A percentile compares a stretch with the other conserved stretches of the same genome.
Evolutionary conservation across 1,139 yeast species (phyloP).

Genomic region (Yamadazyma atmosphaerica): DNA sequence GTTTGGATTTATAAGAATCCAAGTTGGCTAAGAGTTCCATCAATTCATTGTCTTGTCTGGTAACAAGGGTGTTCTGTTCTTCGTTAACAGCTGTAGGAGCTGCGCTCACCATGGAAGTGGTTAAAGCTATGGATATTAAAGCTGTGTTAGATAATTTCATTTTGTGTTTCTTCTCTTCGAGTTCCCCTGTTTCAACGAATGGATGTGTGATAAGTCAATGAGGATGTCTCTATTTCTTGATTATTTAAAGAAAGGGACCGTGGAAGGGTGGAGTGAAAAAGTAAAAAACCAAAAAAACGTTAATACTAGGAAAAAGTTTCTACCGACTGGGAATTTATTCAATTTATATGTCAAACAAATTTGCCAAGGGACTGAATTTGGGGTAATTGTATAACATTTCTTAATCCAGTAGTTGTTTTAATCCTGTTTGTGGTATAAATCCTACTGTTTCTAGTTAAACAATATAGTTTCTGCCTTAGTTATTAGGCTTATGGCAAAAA

Average conservation of each 20-base stretch:
- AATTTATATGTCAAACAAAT: not conserved
- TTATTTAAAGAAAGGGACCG: not conserved
- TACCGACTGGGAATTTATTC: not conserved
- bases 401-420: constrained; percentile 2
- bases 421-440: constrained; percentile 2
- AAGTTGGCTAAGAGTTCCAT: constrained; percentile 22
- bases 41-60: constrained; percentile 20
- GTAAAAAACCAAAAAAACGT: not conserved
- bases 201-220: constrained; percentile 3
- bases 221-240: not conserved
- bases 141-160: constrained; percentile 33
- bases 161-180: constrained; percentile 1
- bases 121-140: constrained; percentile 29
- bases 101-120: constrained; percentile 25
- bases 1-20: constrained; percentile 24
- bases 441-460: not conserved
- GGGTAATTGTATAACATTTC: constrained; percentile 4
- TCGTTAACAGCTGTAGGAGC: constrained; percentile 24
- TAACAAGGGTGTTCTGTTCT: constrained; percentile 6
- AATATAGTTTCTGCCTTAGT: not conserved
- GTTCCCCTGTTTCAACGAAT: constrained; percentile 3
- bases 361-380: constrained; percentile 2
- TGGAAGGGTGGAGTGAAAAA: too few species aligned
- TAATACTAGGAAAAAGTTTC: not conserved
- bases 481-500: constrained; percentile 6